A percentile compares a stretch with the other conserved stretches of the same genome.
phyloP scores from a whole-genome alignment of 225 moss, liverwort and hornwort genomes.

The Physcomitrium patens region DNA sequence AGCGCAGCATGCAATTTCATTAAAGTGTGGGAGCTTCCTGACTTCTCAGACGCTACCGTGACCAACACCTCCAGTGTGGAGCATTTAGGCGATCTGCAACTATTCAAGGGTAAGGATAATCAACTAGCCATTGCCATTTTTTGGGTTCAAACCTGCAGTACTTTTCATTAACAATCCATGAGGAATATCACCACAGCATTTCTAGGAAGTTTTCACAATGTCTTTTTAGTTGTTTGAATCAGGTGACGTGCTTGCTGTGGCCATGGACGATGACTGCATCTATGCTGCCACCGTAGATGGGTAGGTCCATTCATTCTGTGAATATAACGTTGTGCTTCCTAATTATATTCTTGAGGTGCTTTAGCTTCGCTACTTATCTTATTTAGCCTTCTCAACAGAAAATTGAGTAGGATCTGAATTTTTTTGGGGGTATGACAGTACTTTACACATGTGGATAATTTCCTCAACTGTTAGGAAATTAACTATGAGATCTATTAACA shows the following conservation, averaged over 20 bases:
- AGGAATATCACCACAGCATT: not conserved
- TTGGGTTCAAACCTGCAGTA: not conserved
- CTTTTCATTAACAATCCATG: not conserved
- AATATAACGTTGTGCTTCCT: not conserved
- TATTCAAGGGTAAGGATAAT: constrained; percentile 47
- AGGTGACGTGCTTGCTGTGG: constrained; percentile 58
- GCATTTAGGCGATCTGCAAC: constrained; percentile 49
- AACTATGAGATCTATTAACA: constrained; percentile 8
- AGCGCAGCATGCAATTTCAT: constrained; percentile 67
- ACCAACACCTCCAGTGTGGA: constrained; percentile 22
- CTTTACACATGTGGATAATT: constrained; percentile 46
- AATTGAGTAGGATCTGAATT: constrained; percentile 5
- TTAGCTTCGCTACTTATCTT: not conserved
- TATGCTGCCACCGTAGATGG: constrained; percentile 55
- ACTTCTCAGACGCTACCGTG: constrained; percentile 14
- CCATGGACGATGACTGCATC: constrained; percentile 39
- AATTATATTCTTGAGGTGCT: constrained; percentile 13
- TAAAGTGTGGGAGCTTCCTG: constrained; percentile 52
- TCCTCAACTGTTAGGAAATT: constrained; percentile 18
- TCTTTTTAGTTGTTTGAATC: constrained; percentile 26
- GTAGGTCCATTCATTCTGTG: constrained; percentile 28
- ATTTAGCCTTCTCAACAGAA: constrained; percentile 3
- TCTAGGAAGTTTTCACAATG: not conserved
- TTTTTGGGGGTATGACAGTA: constrained; percentile 24
- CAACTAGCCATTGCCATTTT: not conserved